Conservation (phyloP, 2,329 filamentous ascomycete genomes). For the Stachybotrys elegans region DNA sequence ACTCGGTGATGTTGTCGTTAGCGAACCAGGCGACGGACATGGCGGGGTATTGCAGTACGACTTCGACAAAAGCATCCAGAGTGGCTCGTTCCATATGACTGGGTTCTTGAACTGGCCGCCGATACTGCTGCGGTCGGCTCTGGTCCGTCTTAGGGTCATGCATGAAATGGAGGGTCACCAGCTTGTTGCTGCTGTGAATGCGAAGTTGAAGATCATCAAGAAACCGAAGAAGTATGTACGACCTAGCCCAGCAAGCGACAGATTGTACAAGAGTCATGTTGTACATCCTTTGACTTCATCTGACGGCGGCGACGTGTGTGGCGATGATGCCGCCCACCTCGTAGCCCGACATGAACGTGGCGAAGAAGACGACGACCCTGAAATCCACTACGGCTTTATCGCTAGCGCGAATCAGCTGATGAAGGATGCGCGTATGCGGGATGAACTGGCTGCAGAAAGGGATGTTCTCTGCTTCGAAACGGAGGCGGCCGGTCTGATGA, state of each 20-base stretch:
- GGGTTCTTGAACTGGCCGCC: background rate
- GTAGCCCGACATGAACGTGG: too few relatives aligned
- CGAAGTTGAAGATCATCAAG: background rate
- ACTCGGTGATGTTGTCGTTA: background rate
- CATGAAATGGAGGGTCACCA: too few relatives aligned
- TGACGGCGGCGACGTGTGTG: too few relatives aligned
- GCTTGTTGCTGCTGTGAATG: background rate
- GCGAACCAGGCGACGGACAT: background rate
- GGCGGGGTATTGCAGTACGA: background rate
- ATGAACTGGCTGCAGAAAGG: background rate
- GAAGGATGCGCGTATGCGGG: background rate
- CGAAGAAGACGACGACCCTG: background rate
- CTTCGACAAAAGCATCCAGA: background rate
- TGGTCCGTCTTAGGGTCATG: too few relatives aligned
- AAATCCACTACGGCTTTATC: slow-evolving; percentile 1
- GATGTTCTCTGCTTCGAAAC: background rate
- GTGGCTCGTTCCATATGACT: background rate
- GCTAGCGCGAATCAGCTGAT: background rate
- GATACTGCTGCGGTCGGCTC: background rate
- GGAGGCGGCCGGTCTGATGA: background rate
- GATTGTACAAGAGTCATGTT: too few relatives aligned
- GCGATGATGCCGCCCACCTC: background rate
- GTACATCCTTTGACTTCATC: too few relatives aligned
- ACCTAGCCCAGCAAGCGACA: too few relatives aligned
- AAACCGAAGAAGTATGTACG: background rate